Base-by-base conservation (phyloP, 2,329 filamentous ascomycete species). In the Blumeriella jaapii region DNA sequence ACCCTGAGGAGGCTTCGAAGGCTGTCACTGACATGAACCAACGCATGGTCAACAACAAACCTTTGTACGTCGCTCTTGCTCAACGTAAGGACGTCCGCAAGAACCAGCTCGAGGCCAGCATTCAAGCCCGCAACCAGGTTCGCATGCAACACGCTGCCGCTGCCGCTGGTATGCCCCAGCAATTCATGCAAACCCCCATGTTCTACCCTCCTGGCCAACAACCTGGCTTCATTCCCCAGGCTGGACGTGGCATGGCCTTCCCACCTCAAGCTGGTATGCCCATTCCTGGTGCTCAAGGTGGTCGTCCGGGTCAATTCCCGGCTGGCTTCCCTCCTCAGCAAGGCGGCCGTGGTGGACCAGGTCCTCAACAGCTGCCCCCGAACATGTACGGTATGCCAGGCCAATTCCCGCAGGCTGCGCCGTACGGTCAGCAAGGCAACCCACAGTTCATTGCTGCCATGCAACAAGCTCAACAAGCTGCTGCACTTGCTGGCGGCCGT, bases 51-150 rank as follows among this genome's bases (percentile, higher is more conserved):
- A 82, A 87, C 61, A 75, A 74, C 67, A 98, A 98, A 78, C 91
- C 91, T 39, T 73, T 98, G 42, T 98, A 98, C 59, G 91, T 98
- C 55, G 91, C 91, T 53, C 76, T 98, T 48, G 91, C 91, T 47
- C 91, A 98, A 73, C 89, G 91, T 67, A 98, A 98, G 78, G 91
- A 98, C 65, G 89, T 98, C 55, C 87, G 91, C 65, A 94, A 95
- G 77, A 94, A 78, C 69, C 91, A 96, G 71, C 84, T 98, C 52
- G 91, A 98, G 71, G 89, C 89, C 55, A 95, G 85, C 65, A 98
- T 98, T 63, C 91, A 96, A 69, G 89, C 91, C 62, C 86, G 91
- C 63, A 96, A 96, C 72, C 89, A 94, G 63, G 78, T 95, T 59
- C 82, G 91, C 57, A 91, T 96, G 78, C 91, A 96, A 70, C 91